Evolutionary conservation across 1,139 yeast genomes (phyloP), one percentile per base, ranked within the genome.

Genomic region (Trichomonascaceae sp.): DNA sequence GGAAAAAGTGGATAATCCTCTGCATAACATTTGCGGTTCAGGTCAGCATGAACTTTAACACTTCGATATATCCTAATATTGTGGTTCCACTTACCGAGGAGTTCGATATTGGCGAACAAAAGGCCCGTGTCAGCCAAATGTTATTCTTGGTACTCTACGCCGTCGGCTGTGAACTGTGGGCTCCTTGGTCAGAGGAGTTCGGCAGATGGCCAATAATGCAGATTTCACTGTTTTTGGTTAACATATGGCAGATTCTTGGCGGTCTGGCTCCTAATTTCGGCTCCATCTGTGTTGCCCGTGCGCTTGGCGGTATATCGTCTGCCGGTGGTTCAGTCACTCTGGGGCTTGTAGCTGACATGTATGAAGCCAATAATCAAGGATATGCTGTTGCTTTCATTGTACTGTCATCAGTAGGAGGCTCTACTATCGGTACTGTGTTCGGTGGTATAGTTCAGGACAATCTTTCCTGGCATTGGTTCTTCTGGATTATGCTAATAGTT

Each of bases 271-370:
- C 78, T 43, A 79, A 72, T 38, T 74, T 78, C 0, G 74, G 81
- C 0, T 84, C 70, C 19, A 74, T 81, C 50, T 56, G 83, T 57
- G 77, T 83, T 3, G 77, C 80, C 53, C 72, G 87, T 47, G 78
- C 82, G 52, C 63, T 83, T 5, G 85, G 85, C 1, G 88, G 88
- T 1, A 66, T 78, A 22, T 85, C 84, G 3, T 78, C 84, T 56
- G 83, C 85, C 1, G 81, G 87, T 0, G 69, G 82, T 47, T 78
- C 81, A 53, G 83, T 82, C 20, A 85, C 87, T 13, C 86, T 85
- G 1, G 88, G 87, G 24, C 77, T 81, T 2, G 65, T 83, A 46
- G 85, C 84, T 15, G 89, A 84, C 64, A 66, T 82, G 53, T 83
- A 52, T 47, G 39, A 45, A 27, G 43, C 55, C 30, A 41, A 53